Evolutionary conservation across 169 alveolate species (phyloP), one percentile per base, ranked within the genome.

Genomic region (Plasmodium knowlesi): DNA sequence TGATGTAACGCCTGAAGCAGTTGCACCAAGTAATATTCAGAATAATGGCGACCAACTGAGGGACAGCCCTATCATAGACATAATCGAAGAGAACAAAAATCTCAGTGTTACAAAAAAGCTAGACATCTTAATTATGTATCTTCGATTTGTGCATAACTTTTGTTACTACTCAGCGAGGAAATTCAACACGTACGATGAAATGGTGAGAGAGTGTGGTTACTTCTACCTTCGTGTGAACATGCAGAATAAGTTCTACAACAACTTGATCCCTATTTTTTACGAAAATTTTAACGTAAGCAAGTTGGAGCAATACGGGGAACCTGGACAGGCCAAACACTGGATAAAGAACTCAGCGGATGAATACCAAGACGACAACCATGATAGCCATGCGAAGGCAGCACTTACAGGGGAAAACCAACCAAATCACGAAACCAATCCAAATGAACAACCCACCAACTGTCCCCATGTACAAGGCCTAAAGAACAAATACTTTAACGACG

Each of bases 171-270:
- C 94, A 16, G 94, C 94, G 6, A 70, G 82, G 71, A 89, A 89
- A 80, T 89, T 54, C 82, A 78, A 89, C 46, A 89, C 94, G 39
- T 89, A 89, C 32, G 94, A 89, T 46, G 94, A 89, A 37, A 57
- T 89, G 89, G 39, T 73, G n/a, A 89, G 94, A 61, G 94, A 89
- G 71, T 89, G 94, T 80, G 94, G 94, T 16, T 53, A 89, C 74
- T 89, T 89, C 43, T 89, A 61, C 50, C 73, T 89, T 19, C 61
- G 94, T 28, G 94, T 89, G 0, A 89, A 89, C 32, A n/a, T 89
- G 73, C 54, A 79, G 19, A 89, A 89, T 30, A 70, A 39, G 14
- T 80, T 79, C 25, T 70, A 54, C 71, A 78, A 32, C 3, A 89
- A 89, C 32, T 50, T 89, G 28, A 79, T 67, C 32, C 94, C 94